Evolutionary conservation across 768 basidiomycete species (phyloP), one percentile per base, ranked within the genome.

Genomic region (Antrodiella citrinella): DNA sequence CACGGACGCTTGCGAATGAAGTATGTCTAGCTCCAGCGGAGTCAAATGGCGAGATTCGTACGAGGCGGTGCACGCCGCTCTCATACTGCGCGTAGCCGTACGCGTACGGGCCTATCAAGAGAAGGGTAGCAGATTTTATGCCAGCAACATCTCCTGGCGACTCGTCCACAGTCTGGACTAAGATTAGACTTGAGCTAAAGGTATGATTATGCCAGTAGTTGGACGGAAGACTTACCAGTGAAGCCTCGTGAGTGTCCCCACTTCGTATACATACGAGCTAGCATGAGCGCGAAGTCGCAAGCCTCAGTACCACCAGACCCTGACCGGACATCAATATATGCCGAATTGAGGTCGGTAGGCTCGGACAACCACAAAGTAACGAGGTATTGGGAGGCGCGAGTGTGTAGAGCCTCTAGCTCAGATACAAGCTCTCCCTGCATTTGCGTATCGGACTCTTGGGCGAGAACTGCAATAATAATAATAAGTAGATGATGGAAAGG

Each of bases 41-140:
- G 21, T 54, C 53, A 22, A 50, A 52, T 9, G 51, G 40, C 20
- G 53, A 54, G 2, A 23, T 39, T 12, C 47, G 51, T 10, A 53
- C 47, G 2, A 59, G 45, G 23, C 51, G 46, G 45, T 59, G 58
- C 12, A 59, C 45, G 1, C 58, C 58, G 10, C 49, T 48, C 40
- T 59, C 58, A 45, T 59, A 53, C 24, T 51, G 58, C 1, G 55
- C 43, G 24, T 56, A 59, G 4, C 58, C 58, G 30, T 56, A 59
- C 21, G 49, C 58, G 26, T 51, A 56, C 2, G 38, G 45, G 4
- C 58, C 55, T 18, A 48, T 43, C 15, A 59, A 40, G 4, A 56
- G 50, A 4, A 59, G 45, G 12, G 51, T 56, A n/a, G 51, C 44
- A 3, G 49, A 18, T 25, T 47, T 56, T 26, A 49, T 24, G 18